Conservation (phyloP, 2,329 filamentous ascomycete genomes). For the Blastomyces parvus region DNA sequence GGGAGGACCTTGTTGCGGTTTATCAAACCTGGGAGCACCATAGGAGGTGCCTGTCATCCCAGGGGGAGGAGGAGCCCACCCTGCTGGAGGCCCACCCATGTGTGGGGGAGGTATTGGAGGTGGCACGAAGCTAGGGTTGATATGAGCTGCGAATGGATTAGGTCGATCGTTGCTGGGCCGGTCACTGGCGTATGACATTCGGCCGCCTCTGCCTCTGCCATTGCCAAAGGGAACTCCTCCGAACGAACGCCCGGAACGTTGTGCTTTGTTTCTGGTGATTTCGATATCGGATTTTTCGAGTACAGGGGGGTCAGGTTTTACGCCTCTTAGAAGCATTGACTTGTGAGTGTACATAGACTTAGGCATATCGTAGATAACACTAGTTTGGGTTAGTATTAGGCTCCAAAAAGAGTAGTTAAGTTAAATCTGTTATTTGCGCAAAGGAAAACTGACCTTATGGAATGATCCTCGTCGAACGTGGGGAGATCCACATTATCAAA, state of each 20-base stretch:
- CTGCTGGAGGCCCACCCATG: constrained; percentile 19
- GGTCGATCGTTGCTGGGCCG: constrained; percentile 25
- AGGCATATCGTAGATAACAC: constrained; percentile 80
- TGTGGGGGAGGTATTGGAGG: constrained; percentile 18
- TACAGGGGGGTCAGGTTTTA: constrained; percentile 60
- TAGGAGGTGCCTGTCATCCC: constrained; percentile 22
- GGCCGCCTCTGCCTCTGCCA: constrained; percentile 36
- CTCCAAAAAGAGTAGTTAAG: neutral
- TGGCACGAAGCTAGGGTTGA: constrained; percentile 37
- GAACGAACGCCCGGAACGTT: constrained; percentile 57
- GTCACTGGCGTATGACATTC: constrained; percentile 45
- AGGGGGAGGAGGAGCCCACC: constrained; percentile 22
- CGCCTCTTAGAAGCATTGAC: constrained; percentile 83
- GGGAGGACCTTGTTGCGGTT: constrained; percentile 18
- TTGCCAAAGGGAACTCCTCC: constrained; percentile 56
- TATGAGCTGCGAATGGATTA: constrained; percentile 41
- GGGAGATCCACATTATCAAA: constrained; percentile 63
- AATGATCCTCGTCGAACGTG: constrained; percentile 72
- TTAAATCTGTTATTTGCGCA: neutral
- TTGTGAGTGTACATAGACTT: constrained; percentile 66
- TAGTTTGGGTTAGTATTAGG: constrained; percentile 33
- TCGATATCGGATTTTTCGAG: constrained; percentile 70
- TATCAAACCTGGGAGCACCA: constrained; percentile 20
- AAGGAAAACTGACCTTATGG: constrained; percentile 57
- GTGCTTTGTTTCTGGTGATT: constrained; percentile 56